These are phyloP conservation scores for Metschnikowia lachancei DNA, from an alignment of 805 yeast genomes.

Conservation along the genomic window DNA sequence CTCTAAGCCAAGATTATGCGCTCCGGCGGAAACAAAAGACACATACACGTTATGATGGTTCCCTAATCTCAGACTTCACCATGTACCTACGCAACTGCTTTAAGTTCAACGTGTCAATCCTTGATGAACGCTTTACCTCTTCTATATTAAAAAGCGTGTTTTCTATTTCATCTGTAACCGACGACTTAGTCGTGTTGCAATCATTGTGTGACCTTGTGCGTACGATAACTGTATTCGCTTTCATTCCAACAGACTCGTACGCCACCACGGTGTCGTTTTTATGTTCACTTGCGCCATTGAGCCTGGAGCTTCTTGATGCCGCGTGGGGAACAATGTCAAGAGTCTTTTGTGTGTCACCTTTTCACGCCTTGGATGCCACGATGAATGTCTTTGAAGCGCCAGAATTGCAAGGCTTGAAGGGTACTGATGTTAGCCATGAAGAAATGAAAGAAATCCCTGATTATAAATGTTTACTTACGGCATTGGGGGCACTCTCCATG, in stretches of 20 bases:
- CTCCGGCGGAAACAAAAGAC: background rate
- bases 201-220: conserved; percentile 42
- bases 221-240: conserved; percentile 44
- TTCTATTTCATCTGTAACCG: conserved; percentile 39
- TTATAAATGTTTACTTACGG: conserved; percentile 4
- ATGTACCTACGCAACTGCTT: conserved; percentile 44
- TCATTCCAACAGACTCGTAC: conserved; percentile 42
- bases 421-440: conserved; percentile 6
- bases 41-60: background rate
- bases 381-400: conserved; percentile 24
- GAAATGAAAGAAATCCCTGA: conserved; percentile 3
- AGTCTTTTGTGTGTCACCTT: conserved; percentile 38
- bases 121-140: conserved; percentile 38
- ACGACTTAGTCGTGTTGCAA: conserved; percentile 34
- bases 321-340: conserved; percentile 40
- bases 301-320: conserved; percentile 32
- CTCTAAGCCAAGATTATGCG: conserved; percentile 14
- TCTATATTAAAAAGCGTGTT: conserved; percentile 34
- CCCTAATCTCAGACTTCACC: conserved; percentile 18
- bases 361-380: conserved; percentile 22
- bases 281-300: conserved; percentile 39
- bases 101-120: conserved; percentile 44
- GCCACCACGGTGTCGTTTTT: conserved; percentile 41
- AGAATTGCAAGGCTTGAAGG: conserved; percentile 20
- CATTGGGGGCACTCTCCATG: conserved; percentile 39